Evolutionary conservation across 1,284 basidiomycete species (phyloP), one percentile per base, ranked within the genome.

Genomic region (Cryptococcus sp.): DNA sequence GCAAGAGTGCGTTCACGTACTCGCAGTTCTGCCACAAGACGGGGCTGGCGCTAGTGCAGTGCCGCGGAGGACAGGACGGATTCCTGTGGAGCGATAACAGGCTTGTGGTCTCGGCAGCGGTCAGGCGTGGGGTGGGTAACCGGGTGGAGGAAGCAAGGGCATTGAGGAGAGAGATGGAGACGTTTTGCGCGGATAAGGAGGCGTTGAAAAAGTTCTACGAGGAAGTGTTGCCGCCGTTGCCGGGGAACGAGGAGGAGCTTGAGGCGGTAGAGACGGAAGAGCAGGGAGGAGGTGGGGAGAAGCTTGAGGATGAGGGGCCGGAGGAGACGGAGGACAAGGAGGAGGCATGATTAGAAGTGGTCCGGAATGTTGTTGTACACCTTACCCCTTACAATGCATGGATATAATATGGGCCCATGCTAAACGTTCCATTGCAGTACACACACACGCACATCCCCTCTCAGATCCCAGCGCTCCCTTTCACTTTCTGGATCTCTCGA

Each of bases 81-180:
- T 93, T 92, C 76, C 77, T 91, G 55, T 94, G 91, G 80, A 79
- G 91, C 60, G 91, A 88, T 57, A 96, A 96, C 72, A 80, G 91
- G 37, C 80, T 94, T 53, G 73, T 76, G 53, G 71, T 77, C 50
- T 68, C 69, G 4, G 72, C 73, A 3, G 72, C 73, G 0, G 68
- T 64, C 35, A 37, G 64, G 28, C 40, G 54, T 40, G 61, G 60
- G 48, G 35, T 56, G 53, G 47, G 50, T 60, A 42, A 61, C 18
- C 69, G 68, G 54, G 63, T 65, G 55, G 72, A 78, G 28, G 72
- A 76, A 53, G 75, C 73, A 1, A 63, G 62, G 9, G 47, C 57
- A 42, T 54, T 78, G 33, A 81, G 87, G 50, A 64, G 80, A 40
- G 81, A 82, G 67, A 72, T 93, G 63, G 75, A 83, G 28, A 75